Percentiles rank a stretch among this genome's conserved stretches.
Evolutionary conservation across 1,284 basidiomycete genomes (phyloP).

Genomic region (Tylopilus orsonianus): DNA sequence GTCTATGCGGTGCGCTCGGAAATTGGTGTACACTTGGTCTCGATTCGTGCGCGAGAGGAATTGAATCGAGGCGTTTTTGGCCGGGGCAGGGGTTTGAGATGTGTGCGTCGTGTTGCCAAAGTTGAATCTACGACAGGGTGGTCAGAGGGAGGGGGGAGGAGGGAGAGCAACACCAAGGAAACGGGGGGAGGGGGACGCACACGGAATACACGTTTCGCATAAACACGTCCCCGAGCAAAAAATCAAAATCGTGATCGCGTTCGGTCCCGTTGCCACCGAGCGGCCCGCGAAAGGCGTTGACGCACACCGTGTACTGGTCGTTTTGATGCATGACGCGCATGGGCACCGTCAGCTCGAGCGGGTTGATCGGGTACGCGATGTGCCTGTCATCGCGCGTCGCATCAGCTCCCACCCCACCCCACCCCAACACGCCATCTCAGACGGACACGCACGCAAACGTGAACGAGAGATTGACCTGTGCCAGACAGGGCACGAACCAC

Average conservation of each 20-base stretch:
- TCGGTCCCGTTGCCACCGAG: constrained; percentile 24
- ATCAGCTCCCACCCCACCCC: too few relatives aligned
- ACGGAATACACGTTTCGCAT: constrained; percentile 56
- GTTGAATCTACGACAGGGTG: constrained; percentile 12
- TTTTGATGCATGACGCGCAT: constrained; percentile 28
- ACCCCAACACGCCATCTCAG: neutral
- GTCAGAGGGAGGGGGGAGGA: too few relatives aligned
- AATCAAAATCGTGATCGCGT: constrained; percentile 35
- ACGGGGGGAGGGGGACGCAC: constrained; percentile 29
- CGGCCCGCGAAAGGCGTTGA: constrained; percentile 30
- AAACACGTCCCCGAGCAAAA: constrained; percentile 51
- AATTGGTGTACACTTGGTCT: constrained; percentile 37
- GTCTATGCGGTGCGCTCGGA: constrained; percentile 22
- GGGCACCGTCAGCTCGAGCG: constrained; percentile 43
- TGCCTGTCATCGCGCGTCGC: constrained; percentile 27
- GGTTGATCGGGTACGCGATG: constrained; percentile 42
- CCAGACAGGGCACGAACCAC: constrained; percentile 47
- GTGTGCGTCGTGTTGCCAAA: constrained; percentile 15
- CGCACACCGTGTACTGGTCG: constrained; percentile 39
- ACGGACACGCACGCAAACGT: constrained; percentile 39
- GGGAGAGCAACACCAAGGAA: too few relatives aligned
- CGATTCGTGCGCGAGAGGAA: constrained; percentile 38
- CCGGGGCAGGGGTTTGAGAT: constrained; percentile 26
- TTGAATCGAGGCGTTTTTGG: constrained; percentile 38
- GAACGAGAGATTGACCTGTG: constrained; percentile 40